Base-by-base conservation (phyloP, 2,329 filamentous ascomycete species). In the Dactylellina leptospora region DNA sequence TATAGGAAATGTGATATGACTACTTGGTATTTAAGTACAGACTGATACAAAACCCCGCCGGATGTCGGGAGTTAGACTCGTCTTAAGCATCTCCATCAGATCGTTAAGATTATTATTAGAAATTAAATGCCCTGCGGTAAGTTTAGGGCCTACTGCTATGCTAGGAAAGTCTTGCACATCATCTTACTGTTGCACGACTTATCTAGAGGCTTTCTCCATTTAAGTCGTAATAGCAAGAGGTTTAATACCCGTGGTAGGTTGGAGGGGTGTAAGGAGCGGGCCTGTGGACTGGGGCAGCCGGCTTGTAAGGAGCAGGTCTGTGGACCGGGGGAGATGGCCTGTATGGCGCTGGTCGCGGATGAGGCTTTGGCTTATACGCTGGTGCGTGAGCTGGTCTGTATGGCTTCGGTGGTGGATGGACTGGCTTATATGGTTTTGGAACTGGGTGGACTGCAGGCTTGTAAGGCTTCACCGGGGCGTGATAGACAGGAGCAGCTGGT, bases 261-360 rank as follows among this genome's bases (percentile, higher is more conserved):
- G 58, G 58, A 30, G 58, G 58, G 8, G 11, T n/a, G 13, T 27
- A 28, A 2, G 47, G 47, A 2, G 47, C 27, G 3, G 25, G 47
- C 36, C 8, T 40, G 36, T 40, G 18, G 5, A 16, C 4, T 40
- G 36, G 36, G 11, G 36, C 13, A 9, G 36, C 36, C 1, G 40
- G 40, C 3, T 45, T 18, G 9, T 45, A 45, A 6, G 40, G 40
- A 9, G 48, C 48, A 8, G 48, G 48, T 9, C 20, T 16, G 11
- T 61, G 33, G 18, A 20, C 28, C 36, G 58, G 58, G 22, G 45
- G 58, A 23, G 33, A 30, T 6, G 56, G 56, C 18, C 25, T 25
- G 44, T 60, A 60, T 2, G 27, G 18, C 1, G 22, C 23, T 28
- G 45, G 45, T 20, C 4, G 25, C 20, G 27, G 27, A 36, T 23